phyloP scores from a whole-genome alignment of 2,329 filamentous ascomycete genomes.

The Leptographium radiaticola region DNA sequence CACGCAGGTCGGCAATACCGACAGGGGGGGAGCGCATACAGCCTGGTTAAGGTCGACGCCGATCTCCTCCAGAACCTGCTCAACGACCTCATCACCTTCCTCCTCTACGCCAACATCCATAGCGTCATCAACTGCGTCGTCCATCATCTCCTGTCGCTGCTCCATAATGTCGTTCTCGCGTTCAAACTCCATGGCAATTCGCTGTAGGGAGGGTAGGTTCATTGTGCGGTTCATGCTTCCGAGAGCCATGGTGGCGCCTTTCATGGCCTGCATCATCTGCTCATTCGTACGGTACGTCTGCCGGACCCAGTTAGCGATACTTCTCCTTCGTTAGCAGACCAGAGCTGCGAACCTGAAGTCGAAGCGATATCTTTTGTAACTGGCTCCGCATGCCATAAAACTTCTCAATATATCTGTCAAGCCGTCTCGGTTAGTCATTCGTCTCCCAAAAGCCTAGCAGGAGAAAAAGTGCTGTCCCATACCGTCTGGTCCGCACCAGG shows the following conservation, averaged over 20 bases:
- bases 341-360: slow-evolving; percentile 59
- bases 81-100: slow-evolving; percentile 92
- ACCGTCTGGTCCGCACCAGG: slow-evolving; percentile 78
- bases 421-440: not conserved
- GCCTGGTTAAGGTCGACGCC: slow-evolving; percentile 83
- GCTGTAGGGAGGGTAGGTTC: slow-evolving; percentile 89
- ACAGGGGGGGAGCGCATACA: slow-evolving; percentile 33
- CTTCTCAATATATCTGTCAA: slow-evolving; percentile 75
- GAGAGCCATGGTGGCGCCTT: slow-evolving; percentile 82
- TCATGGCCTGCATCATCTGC: slow-evolving; percentile 99
- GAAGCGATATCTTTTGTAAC: slow-evolving; percentile 85
- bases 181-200: slow-evolving; percentile 98
- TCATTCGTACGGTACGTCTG: slow-evolving; percentile 96
- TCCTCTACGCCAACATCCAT: slow-evolving; percentile 85
- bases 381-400: slow-evolving; percentile 98
- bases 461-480: slow-evolving; percentile 8
- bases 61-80: slow-evolving; percentile 93
- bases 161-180: slow-evolving; percentile 99
- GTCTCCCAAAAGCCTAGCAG: not conserved
- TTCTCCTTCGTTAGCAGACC: not conserved
- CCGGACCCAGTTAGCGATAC: not conserved
- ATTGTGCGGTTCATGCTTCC: slow-evolving; percentile 97
- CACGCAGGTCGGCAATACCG: not conserved
- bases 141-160: slow-evolving; percentile 98
- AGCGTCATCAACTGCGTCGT: slow-evolving; percentile 94